phyloP scores from a whole-genome alignment of 768 basidiomycete genomes.

The Collybiopsis luxurians region DNA sequence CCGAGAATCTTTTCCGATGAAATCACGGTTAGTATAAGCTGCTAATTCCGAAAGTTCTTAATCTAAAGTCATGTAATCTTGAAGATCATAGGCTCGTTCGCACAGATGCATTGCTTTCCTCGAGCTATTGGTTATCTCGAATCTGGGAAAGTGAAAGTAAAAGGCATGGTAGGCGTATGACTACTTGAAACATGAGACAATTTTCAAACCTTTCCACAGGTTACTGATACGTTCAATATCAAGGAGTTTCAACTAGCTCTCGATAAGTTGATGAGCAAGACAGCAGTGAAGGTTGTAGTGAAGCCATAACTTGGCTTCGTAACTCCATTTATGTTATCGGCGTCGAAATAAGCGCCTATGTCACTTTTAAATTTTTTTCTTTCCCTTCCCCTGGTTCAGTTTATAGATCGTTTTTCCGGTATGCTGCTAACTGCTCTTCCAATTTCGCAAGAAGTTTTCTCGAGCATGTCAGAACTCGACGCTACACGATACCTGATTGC shows the following conservation, averaged over 20 bases:
- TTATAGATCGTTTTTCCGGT: too few relatives aligned
- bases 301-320: constrained; percentile 26
- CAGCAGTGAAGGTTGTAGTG: constrained; percentile 50
- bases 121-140: constrained; percentile 88
- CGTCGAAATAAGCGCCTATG: too few relatives aligned
- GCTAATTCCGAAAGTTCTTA: neutral
- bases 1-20: constrained; percentile 70
- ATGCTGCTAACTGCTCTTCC: too few relatives aligned
- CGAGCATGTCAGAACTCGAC: too few relatives aligned
- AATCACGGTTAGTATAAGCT: constrained; percentile 39
- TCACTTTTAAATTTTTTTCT: too few relatives aligned
- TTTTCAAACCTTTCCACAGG: constrained; percentile 22
- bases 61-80: neutral
- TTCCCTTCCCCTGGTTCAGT: too few relatives aligned
- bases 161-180: constrained; percentile 45
- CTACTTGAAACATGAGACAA: neutral
- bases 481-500: too few relatives aligned
- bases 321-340: too few relatives aligned
- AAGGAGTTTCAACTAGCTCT: constrained; percentile 62
- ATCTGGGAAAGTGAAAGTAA: constrained; percentile 76
- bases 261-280: constrained; percentile 61
- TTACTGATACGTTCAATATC: constrained; percentile 56
- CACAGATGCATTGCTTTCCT: constrained; percentile 88
- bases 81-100: constrained; percentile 75
- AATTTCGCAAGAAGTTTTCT: too few relatives aligned